Evolutionary conservation across 441 rosid genomes (phyloP).

Genomic region (Pelargonium citronellum): DNA sequence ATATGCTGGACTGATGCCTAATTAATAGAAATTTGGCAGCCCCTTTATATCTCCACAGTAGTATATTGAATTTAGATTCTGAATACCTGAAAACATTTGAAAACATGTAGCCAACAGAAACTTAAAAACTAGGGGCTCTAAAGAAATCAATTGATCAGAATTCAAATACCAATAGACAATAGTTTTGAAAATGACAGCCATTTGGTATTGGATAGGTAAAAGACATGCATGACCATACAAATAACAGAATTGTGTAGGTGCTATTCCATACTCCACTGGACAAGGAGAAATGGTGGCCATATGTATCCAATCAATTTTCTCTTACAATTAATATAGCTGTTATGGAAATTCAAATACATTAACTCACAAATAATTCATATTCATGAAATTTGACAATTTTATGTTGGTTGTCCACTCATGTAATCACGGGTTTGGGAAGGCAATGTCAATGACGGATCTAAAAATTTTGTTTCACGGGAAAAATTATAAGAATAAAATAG

Average conservation of each 20-base stretch:
- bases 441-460: too few relatives aligned
- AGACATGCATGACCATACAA: neutral
- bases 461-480: too few relatives aligned
- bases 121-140: conserved; percentile 10
- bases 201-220: neutral
- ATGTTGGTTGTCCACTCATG: neutral
- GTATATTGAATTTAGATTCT: neutral
- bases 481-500: too few relatives aligned
- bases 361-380: neutral
- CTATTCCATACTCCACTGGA: neutral
- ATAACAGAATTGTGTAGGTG: neutral
- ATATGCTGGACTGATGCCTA: neutral
- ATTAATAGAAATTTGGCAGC: neutral
- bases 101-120: conserved; percentile 2
- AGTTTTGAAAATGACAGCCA: conserved; percentile 3
- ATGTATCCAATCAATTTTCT: neutral
- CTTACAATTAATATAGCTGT: neutral
- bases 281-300: neutral
- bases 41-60: neutral
- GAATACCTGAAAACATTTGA: neutral
- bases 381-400: neutral
- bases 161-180: conserved; percentile 3
- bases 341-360: conserved; percentile 3
- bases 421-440: too few relatives aligned
- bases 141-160: neutral